These are phyloP conservation scores for Penicillium sp. DNA, from an alignment of 2,329 filamentous ascomycete genomes.

Conservation along the genomic window DNA sequence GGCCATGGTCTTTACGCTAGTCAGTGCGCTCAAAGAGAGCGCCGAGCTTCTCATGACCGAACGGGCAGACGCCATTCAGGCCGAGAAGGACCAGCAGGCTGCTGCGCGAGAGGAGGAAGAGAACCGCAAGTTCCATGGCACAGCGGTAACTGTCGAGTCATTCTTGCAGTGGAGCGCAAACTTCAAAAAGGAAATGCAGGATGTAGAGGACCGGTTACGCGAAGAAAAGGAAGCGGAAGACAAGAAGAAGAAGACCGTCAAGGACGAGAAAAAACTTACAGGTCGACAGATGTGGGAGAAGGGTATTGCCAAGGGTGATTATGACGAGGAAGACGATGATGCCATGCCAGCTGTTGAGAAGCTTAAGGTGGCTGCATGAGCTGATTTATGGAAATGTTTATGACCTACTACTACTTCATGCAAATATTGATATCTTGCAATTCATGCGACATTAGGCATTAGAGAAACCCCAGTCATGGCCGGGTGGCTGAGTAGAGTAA, in stretches of 20 bases:
- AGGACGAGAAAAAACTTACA: slow-evolving; percentile 66
- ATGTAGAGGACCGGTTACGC: slow-evolving; percentile 63
- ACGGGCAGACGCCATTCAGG: slow-evolving; percentile 66
- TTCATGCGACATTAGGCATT: neutral
- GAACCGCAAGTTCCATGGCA: slow-evolving; percentile 95
- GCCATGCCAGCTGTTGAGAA: slow-evolving; percentile 64
- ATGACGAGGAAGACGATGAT: slow-evolving; percentile 67
- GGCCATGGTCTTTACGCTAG: slow-evolving; percentile 94
- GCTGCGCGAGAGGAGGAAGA: slow-evolving; percentile 78
- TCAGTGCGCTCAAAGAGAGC: slow-evolving; percentile 82
- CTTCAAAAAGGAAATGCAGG: slow-evolving; percentile 80
- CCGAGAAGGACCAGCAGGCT: slow-evolving; percentile 54
- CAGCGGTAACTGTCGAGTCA: slow-evolving; percentile 79
- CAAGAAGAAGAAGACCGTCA: slow-evolving; percentile 73
- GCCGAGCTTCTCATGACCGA: slow-evolving; percentile 83
- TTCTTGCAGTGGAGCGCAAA: slow-evolving; percentile 80
- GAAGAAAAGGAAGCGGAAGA: slow-evolving; percentile 77
- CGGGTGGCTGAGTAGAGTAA: neutral
- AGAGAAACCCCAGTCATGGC: neutral
- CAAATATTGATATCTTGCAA: slow-evolving; percentile 12
- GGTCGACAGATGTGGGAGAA: slow-evolving; percentile 78
- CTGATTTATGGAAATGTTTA: slow-evolving; percentile 16
- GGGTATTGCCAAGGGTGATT: slow-evolving; percentile 68
- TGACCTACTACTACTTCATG: slow-evolving; percentile 10
- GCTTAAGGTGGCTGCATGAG: slow-evolving; percentile 67